A percentile compares a stretch with the other conserved stretches of the same genome.
phyloP scores from a whole-genome alignment of 441 rosid species.

The Arabidopsis lyrata region DNA sequence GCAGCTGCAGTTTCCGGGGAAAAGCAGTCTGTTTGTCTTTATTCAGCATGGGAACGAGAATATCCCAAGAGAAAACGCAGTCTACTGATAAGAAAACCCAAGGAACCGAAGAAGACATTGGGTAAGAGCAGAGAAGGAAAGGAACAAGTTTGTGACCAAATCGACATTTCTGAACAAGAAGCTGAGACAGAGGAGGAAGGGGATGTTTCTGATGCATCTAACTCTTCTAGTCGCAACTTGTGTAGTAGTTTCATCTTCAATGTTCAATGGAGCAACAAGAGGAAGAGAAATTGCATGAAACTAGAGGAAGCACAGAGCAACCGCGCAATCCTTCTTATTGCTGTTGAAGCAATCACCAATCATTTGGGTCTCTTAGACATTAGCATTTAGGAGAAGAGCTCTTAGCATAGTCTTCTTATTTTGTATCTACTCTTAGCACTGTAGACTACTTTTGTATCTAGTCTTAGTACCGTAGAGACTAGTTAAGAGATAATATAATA shows the following conservation, averaged over 20 bases:
- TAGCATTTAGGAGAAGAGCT: constrained; percentile 15
- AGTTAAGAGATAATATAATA: neutral
- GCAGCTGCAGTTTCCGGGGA: neutral
- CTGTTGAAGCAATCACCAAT: constrained; percentile 29
- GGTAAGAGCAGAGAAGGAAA: neutral
- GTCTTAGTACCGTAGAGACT: neutral
- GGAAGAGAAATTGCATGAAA: constrained; percentile 20
- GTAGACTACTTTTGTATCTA: neutral
- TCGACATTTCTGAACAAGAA: neutral
- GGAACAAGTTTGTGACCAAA: constrained; percentile 2
- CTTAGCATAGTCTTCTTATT: neutral
- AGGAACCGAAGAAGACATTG: neutral
- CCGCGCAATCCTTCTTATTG: constrained; percentile 25
- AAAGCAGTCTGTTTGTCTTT: neutral
- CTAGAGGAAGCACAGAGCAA: constrained; percentile 14
- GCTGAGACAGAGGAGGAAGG: neutral
- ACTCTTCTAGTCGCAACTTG: constrained; percentile 8
- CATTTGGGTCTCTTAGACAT: constrained; percentile 10
- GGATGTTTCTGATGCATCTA: constrained; percentile 7
- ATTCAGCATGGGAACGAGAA: neutral
- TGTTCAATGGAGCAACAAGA: constrained; percentile 31
- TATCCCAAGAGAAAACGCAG: constrained; percentile 12
- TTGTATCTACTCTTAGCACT: neutral
- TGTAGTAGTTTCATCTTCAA: neutral
- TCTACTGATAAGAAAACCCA: neutral